phyloP scores from a whole-genome alignment of 352 stramenopile genomes.

The Globisporangium yorkense region DNA sequence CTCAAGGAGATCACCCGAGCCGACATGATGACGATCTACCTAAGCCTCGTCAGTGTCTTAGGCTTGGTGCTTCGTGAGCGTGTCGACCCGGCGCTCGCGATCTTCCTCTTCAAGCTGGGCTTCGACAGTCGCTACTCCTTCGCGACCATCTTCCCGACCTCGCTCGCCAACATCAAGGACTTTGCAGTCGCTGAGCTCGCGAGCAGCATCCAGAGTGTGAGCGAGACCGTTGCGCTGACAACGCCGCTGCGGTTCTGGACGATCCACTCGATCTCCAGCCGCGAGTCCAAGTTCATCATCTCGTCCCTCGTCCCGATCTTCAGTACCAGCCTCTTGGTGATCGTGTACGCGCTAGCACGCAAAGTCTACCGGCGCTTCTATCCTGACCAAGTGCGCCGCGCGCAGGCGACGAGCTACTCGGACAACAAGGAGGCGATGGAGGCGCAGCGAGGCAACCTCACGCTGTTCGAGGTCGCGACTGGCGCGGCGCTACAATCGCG shows the following conservation, averaged over 20 bases:
- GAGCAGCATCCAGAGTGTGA: neutral
- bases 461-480: constrained; percentile 16
- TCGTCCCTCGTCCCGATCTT: neutral
- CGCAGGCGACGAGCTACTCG: neutral
- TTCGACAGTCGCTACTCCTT: no score
- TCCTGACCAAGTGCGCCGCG: constrained; percentile 10
- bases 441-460: constrained; percentile 2
- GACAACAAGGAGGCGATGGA: constrained; percentile 16
- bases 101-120: no score
- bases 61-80: no score
- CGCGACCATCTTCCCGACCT: no score
- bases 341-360: neutral
- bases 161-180: no score
- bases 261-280: neutral
- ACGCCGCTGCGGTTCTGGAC: constrained; percentile 2
- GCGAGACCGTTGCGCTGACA: constrained; percentile 7
- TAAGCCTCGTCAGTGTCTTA: no score
- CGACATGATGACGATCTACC: no score
- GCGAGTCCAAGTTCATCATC: neutral
- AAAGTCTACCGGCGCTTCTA: constrained; percentile 1
- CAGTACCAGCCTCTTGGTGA: neutral
- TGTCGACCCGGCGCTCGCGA: no score
- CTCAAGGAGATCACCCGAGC: no score
- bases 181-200: neutral
- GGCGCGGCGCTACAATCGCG: constrained; percentile 1